phyloP scores from a whole-genome alignment of 805 yeast genomes.

The Zygotorulaspora sp. region DNA sequence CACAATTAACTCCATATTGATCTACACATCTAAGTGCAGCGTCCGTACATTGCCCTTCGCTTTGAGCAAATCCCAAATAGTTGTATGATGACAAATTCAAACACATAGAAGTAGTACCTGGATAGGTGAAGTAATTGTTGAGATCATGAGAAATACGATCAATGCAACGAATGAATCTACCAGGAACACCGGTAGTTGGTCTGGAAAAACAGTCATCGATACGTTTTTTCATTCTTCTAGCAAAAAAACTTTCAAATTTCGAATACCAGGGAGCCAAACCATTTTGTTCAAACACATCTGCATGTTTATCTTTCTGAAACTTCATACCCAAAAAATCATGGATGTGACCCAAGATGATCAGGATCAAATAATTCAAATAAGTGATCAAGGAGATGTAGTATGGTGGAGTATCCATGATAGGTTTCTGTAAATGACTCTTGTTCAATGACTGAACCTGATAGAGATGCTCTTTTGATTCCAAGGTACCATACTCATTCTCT shows the following conservation, averaged over 20 bases:
- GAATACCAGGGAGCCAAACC: constrained; percentile 97
- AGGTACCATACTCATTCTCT: constrained; percentile 69
- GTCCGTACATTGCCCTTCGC: constrained; percentile 86
- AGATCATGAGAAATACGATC: constrained; percentile 69
- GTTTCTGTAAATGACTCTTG: constrained; percentile 53
- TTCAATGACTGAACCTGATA: constrained; percentile 56
- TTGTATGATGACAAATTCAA: constrained; percentile 87
- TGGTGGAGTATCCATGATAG: constrained; percentile 79
- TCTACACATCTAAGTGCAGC: constrained; percentile 58
- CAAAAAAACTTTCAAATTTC: constrained; percentile 88
- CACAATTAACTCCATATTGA: constrained; percentile 70
- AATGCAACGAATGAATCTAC: constrained; percentile 78
- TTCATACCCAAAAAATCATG: constrained; percentile 81
- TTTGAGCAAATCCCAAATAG: constrained; percentile 95
- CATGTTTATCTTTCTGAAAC: constrained; percentile 62
- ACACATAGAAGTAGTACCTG: constrained; percentile 73
- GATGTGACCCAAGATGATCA: constrained; percentile 84
- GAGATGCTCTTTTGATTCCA: constrained; percentile 60
- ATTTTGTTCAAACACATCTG: constrained; percentile 65
- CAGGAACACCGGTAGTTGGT: constrained; percentile 97
- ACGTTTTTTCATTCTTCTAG: constrained; percentile 84
- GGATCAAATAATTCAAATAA: constrained; percentile 75
- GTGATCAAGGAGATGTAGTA: constrained; percentile 74
- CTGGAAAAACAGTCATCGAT: constrained; percentile 93
- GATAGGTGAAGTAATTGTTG: constrained; percentile 60